Evolutionary conservation across 768 basidiomycete species (phyloP).

Genomic region (Hygrocybe punicea): DNA sequence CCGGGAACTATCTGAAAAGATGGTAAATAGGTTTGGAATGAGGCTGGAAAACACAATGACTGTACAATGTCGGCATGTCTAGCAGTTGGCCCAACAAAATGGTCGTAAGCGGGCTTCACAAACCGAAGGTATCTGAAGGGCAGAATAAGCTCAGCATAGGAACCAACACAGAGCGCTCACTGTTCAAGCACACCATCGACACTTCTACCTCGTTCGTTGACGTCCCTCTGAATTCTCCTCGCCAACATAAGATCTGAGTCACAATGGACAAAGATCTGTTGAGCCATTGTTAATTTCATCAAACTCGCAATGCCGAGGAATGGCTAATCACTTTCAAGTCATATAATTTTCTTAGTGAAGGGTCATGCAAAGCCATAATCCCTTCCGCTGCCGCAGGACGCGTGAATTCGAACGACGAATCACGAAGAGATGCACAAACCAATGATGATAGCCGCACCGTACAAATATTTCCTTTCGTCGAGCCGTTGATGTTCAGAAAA

Average conservation of each 20-base stretch:
- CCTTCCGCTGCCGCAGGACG: conserved; percentile 65
- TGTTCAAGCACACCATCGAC: conserved; percentile 89
- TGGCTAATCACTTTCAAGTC: conserved; percentile 71
- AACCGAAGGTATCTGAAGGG: conserved; percentile 76
- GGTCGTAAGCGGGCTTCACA: conserved; percentile 93
- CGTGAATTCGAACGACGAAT: neutral
- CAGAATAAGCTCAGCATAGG: neutral
- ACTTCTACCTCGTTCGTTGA: conserved; percentile 79
- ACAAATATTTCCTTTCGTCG: conserved; percentile 79
- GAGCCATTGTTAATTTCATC: neutral
- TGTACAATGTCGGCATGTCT: conserved; percentile 85
- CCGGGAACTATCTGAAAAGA: conserved; percentile 86
- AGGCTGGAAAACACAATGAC: neutral
- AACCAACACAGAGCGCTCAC: conserved; percentile 38
- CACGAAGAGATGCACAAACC: conserved; percentile 36
- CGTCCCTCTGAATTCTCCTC: conserved; percentile 82
- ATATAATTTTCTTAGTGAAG: conserved; percentile 72
- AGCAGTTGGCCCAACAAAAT: conserved; percentile 86
- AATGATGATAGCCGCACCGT: conserved; percentile 91
- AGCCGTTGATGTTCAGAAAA: conserved; percentile 86
- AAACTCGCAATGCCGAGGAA: neutral
- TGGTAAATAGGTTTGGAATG: neutral
- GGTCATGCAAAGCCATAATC: conserved; percentile 85
- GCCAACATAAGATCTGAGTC: conserved; percentile 98
- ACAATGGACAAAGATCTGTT: conserved; percentile 82